Conservation (phyloP, 2,329 filamentous ascomycete genomes). For the Teratosphaeriaceae sp. region DNA sequence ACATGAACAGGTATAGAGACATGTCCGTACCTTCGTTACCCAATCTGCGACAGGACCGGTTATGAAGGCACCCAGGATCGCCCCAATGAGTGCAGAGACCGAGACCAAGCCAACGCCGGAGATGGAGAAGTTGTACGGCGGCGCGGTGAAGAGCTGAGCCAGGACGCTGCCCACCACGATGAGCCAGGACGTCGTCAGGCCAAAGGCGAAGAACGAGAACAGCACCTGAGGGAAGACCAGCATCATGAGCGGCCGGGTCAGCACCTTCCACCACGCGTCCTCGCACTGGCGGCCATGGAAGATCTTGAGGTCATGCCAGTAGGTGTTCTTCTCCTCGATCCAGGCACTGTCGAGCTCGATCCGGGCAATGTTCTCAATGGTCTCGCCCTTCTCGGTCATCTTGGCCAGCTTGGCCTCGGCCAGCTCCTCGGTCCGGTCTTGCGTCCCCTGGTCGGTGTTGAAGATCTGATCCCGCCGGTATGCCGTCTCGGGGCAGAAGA, state of each 20-base stretch:
- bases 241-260: conserved; percentile 8
- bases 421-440: conserved; percentile 6
- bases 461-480: conserved; percentile 5
- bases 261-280: conserved; percentile 9
- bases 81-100: conserved; percentile 43
- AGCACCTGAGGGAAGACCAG: conserved; percentile 10
- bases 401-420: conserved; percentile 3
- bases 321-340: conserved; percentile 8
- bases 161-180: conserved; percentile 9
- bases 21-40: conserved; percentile 20
- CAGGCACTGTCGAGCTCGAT: conserved; percentile 4
- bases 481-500: conserved; percentile 10
- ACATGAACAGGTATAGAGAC: no score
- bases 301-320: conserved; percentile 8
- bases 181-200: conserved; percentile 9
- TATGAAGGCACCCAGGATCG: conserved; percentile 40
- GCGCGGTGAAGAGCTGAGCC: conserved; percentile 8
- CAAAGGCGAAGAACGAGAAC: conserved; percentile 9
- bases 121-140: conserved; percentile 41
- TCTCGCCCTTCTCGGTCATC: conserved; percentile 1
- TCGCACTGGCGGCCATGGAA: conserved; percentile 10
- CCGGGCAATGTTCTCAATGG: conserved; percentile 2
- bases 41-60: conserved; percentile 43
- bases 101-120: conserved; percentile 45
- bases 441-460: conserved; percentile 10